These are phyloP conservation scores for Setomelanomma holmii DNA, from an alignment of 2,329 filamentous ascomycete species.

Conservation along the genomic window DNA sequence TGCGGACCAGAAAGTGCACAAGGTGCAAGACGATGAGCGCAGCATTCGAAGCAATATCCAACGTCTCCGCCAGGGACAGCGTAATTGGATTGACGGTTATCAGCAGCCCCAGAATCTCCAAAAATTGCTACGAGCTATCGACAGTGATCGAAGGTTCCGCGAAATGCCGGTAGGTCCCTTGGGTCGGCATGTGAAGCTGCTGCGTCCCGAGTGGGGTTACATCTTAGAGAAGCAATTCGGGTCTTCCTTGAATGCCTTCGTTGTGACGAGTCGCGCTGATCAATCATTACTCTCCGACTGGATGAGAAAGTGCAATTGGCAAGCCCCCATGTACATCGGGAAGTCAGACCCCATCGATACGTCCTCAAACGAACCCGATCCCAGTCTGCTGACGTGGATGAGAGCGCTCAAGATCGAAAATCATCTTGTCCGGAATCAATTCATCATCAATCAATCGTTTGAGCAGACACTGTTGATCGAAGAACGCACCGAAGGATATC, in stretches of 20 bases:
- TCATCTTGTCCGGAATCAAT: slow-evolving; percentile 75
- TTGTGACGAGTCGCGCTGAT: slow-evolving; percentile 80
- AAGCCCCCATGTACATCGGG: slow-evolving; percentile 70
- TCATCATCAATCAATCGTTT: slow-evolving; percentile 82
- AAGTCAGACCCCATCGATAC: slow-evolving; percentile 64
- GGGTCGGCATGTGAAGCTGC: slow-evolving; percentile 76
- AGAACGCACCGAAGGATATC: slow-evolving; percentile 69
- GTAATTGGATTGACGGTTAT: slow-evolving; percentile 70
- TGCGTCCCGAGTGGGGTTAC: slow-evolving; percentile 81
- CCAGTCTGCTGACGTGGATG: slow-evolving; percentile 76
- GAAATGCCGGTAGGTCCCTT: slow-evolving; percentile 82
- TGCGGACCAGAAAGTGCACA: slow-evolving; percentile 34
- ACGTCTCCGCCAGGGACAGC: slow-evolving; percentile 62
- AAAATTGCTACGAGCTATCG: slow-evolving; percentile 71
- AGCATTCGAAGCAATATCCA: slow-evolving; percentile 60
- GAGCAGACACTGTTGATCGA: slow-evolving; percentile 85
- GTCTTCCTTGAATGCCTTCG: slow-evolving; percentile 74
- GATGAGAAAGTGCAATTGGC: slow-evolving; percentile 66
- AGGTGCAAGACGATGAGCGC: slow-evolving; percentile 58
- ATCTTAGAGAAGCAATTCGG: slow-evolving; percentile 82
- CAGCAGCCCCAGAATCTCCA: slow-evolving; percentile 62
- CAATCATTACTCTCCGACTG: slow-evolving; percentile 70
- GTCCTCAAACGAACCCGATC: slow-evolving; percentile 74
- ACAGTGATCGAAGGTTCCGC: slow-evolving; percentile 71
- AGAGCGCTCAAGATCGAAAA: slow-evolving; percentile 82